These are phyloP conservation scores for Punica granatum DNA, from an alignment of 345 rosid species.

Conservation along the genomic window DNA sequence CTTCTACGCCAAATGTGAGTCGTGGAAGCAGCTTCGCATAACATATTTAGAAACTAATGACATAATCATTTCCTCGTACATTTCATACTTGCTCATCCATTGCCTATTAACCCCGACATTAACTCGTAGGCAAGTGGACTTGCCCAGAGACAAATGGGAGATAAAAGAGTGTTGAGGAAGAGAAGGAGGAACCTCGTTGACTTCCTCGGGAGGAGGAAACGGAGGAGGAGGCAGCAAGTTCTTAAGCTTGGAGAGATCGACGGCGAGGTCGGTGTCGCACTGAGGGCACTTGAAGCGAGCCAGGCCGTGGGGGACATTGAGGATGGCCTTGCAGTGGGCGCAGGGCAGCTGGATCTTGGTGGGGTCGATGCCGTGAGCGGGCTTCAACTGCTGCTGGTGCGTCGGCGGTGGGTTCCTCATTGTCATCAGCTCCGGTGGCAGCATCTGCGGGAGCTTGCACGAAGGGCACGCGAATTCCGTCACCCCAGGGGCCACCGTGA, in stretches of 20 bases:
- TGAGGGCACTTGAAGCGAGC: slow-evolving; percentile 85
- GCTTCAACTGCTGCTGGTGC: slow-evolving; percentile 28
- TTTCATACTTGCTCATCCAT: background rate
- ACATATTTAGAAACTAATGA: background rate
- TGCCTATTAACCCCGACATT: background rate
- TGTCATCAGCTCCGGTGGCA: slow-evolving; percentile 81
- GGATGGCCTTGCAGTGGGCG: slow-evolving; percentile 84
- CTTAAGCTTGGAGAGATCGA: slow-evolving; percentile 58
- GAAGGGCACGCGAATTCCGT: slow-evolving; percentile 79
- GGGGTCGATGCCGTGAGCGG: slow-evolving; percentile 93
- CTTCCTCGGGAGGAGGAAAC: slow-evolving; percentile 58
- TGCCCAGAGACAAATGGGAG: background rate
- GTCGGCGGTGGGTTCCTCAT: slow-evolving; percentile 30
- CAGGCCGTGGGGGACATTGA: slow-evolving; percentile 91
- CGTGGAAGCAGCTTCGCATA: background rate
- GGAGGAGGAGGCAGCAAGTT: slow-evolving; percentile 47
- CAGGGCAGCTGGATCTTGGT: slow-evolving; percentile 97
- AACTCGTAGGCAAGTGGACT: background rate
- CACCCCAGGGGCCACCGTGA: slow-evolving; percentile 60
- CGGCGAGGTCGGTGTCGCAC: slow-evolving; percentile 77
- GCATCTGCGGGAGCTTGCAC: slow-evolving; percentile 88
- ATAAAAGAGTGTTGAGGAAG: background rate
- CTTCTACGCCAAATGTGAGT: background rate
- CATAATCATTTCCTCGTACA: background rate
- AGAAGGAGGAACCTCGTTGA: slow-evolving; percentile 59